Percentiles rank a stretch among this genome's conserved stretches.
Conservation (phyloP, 257 asterid species). For the Solanum infundibuliforme region DNA sequence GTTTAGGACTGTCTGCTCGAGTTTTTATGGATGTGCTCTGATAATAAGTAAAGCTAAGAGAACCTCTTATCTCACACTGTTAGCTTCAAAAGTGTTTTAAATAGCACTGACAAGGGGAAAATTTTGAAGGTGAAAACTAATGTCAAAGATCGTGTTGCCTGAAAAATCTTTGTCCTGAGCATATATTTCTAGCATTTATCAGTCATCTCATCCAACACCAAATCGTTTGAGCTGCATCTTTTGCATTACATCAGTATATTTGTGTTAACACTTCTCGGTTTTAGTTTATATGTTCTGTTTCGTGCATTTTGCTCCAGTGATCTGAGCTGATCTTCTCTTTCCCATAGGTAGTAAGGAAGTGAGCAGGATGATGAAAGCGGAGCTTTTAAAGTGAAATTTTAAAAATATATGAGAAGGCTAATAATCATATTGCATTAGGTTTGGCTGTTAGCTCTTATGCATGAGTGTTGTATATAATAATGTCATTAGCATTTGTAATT, state of each 20-base stretch:
- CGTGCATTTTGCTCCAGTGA: not conserved
- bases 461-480: not conserved
- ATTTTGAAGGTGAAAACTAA: not conserved
- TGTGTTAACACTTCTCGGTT: not conserved
- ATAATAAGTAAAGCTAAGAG: not conserved
- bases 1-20: not conserved
- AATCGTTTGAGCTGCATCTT: not conserved
- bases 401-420: not conserved
- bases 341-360: not conserved
- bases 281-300: not conserved
- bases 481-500: not conserved
- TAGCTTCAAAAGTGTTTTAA: not conserved
- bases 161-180: not conserved
- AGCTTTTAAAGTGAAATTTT: not conserved
- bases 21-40: not conserved
- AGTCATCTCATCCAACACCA: not conserved
- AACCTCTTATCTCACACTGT: not conserved
- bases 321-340: not conserved
- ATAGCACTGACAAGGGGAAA: not conserved
- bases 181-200: not conserved
- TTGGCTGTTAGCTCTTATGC: not conserved
- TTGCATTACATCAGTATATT: not conserved
- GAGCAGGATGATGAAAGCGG: not conserved
- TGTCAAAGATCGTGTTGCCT: not conserved
- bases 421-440: not conserved